A percentile compares a stretch with the other conserved stretches of the same genome.
Conservation (phyloP, 176 grass and related monocot species). For the Juncus inflexus region DNA sequence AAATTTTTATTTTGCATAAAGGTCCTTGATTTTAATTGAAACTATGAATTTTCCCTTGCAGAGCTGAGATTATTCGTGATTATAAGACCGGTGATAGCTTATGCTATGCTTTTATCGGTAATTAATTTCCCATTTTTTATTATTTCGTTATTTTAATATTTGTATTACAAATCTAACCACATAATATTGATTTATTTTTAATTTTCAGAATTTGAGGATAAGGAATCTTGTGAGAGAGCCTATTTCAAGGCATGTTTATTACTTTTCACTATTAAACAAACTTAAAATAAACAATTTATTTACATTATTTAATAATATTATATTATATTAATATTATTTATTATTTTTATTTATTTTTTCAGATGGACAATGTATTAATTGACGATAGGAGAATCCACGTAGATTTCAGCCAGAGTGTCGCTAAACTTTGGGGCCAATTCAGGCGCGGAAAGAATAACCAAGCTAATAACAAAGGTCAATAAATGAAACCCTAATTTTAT, state of each 20-base stretch:
- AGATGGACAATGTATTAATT: constrained; percentile 98
- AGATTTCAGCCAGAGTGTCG: constrained; percentile 98
- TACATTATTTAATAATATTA: too few species aligned
- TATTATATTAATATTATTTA: too few species aligned
- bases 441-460: constrained; percentile 79
- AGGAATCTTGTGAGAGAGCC: constrained; percentile 81
- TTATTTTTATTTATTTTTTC: constrained; percentile 18
- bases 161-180: constrained; percentile 10
- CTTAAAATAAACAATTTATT: background rate
- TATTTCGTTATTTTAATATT: background rate
- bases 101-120: constrained; percentile 95
- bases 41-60: constrained; percentile 29
- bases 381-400: constrained; percentile 97
- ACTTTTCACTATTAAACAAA: background rate
- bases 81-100: constrained; percentile 96
- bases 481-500: background rate
- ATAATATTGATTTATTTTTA: constrained; percentile 9
- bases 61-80: constrained; percentile 88
- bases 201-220: constrained; percentile 69
- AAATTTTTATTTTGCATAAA: constrained; percentile 10
- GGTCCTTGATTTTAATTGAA: constrained; percentile 16
- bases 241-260: constrained; percentile 69
- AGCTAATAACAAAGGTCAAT: constrained; percentile 55
- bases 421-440: constrained; percentile 88
- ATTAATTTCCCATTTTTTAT: constrained; percentile 17